These are phyloP conservation scores for Anethum foeniculum DNA, from an alignment of 140 eudicot genomes.

Conservation along the genomic window DNA sequence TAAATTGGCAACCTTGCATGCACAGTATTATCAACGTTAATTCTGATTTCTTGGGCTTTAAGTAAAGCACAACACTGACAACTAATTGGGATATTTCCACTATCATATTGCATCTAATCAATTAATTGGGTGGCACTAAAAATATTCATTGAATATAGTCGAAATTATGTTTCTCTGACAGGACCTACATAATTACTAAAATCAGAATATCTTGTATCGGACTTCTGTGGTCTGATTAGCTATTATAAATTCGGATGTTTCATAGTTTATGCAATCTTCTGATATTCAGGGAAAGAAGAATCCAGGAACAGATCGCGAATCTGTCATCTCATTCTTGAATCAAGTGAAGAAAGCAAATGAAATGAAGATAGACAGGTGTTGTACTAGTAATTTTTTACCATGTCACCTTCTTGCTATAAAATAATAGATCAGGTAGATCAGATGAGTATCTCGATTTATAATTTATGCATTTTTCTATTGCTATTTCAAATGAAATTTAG, in stretches of 20 bases:
- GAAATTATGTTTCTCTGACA: neutral
- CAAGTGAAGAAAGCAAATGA: constrained; percentile 58
- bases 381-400: neutral
- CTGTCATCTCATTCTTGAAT: constrained; percentile 57
- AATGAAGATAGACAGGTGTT: constrained; percentile 87
- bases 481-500: constrained; percentile 27
- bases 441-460: neutral
- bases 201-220: neutral
- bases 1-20: neutral
- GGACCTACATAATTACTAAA: neutral
- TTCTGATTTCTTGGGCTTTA: neutral
- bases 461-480: neutral
- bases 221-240: neutral
- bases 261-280: constrained; percentile 15
- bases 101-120: neutral
- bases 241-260: neutral
- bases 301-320: constrained; percentile 66
- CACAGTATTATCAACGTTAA: neutral
- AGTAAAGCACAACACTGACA: neutral
- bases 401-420: neutral
- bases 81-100: neutral
- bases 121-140: neutral
- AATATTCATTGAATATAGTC: neutral
- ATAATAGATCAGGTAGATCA: neutral
- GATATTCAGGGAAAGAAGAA: constrained; percentile 70